These are phyloP conservation scores for Hymenoscyphus albidus DNA, from an alignment of 2,329 filamentous ascomycete genomes.

Conservation along the genomic window DNA sequence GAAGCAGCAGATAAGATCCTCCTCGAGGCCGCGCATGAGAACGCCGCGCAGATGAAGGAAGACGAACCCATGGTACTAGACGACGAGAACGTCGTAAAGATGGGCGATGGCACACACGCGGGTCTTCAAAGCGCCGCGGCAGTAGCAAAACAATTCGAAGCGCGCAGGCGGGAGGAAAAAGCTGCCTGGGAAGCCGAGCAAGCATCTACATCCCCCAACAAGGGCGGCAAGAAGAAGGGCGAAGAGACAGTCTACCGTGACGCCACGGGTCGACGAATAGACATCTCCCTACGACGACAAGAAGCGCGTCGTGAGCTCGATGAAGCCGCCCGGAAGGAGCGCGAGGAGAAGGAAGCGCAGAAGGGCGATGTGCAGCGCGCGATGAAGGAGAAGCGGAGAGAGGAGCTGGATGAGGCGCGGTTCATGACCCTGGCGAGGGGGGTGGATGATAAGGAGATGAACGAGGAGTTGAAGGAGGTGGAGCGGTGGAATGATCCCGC, in stretches of 20 bases:
- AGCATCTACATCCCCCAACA: constrained; percentile 38
- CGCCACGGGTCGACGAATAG: constrained; percentile 89
- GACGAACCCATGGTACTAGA: constrained; percentile 49
- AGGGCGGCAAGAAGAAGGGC: constrained; percentile 44
- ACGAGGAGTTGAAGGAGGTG: constrained; percentile 71
- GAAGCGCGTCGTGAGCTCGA: constrained; percentile 78
- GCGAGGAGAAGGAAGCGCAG: constrained; percentile 63
- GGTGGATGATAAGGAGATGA: constrained; percentile 83
- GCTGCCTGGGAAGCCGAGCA: constrained; percentile 45
- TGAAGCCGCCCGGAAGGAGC: constrained; percentile 62
- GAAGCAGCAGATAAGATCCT: constrained; percentile 79
- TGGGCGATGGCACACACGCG: constrained; percentile 84
- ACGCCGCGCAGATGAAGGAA: constrained; percentile 46
- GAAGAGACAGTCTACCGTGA: constrained; percentile 93
- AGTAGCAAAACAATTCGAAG: constrained; percentile 65
- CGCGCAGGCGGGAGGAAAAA: constrained; percentile 63
- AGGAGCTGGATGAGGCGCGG: constrained; percentile 74
- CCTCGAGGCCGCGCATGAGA: constrained; percentile 65
- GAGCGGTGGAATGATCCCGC: constrained; percentile 94
- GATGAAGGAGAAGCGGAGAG: constrained; percentile 59
- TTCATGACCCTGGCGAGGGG: constrained; percentile 75
- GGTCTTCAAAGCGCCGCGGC: constrained; percentile 82
- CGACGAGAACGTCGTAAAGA: constrained; percentile 54
- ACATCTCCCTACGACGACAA: constrained; percentile 84
- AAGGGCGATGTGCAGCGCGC: constrained; percentile 82